phyloP scores from a whole-genome alignment of 2,329 filamentous ascomycete genomes.

The Zalaria sp. region DNA sequence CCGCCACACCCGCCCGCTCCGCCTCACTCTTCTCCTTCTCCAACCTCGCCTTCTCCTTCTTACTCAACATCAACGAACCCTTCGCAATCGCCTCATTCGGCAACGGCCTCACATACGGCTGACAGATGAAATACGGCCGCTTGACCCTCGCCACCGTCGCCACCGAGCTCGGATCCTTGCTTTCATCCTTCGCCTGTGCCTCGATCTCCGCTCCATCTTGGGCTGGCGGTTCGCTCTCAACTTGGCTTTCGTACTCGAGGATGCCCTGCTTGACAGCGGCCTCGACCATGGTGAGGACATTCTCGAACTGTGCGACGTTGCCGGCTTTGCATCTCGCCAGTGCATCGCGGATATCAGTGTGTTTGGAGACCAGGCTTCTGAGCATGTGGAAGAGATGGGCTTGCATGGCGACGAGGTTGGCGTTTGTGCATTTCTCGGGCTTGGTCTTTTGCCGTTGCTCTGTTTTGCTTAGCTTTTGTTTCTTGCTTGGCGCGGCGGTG shows the following conservation, averaged over 20 bases:
- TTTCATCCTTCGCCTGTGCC: conserved; percentile 3
- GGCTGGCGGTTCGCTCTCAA: conserved; percentile 7
- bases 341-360: conserved; percentile 76
- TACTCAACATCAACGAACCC: conserved; percentile 60
- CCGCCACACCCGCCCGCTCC: conserved; percentile 13
- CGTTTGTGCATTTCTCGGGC: conserved; percentile 32
- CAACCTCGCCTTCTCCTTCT: conserved; percentile 40
- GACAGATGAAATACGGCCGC: conserved; percentile 79
- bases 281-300: conserved; percentile 63
- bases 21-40: conserved; percentile 21
- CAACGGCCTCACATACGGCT: conserved; percentile 73
- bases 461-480: conserved; percentile 32
- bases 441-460: conserved; percentile 30
- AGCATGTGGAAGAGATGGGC: conserved; percentile 88
- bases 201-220: conserved; percentile 11
- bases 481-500: conserved; percentile 28
- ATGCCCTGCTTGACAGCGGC: conserved; percentile 58
- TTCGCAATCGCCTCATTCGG: conserved; percentile 78
- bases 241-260: conserved; percentile 39
- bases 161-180: conserved; percentile 24
- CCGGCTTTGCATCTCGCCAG: conserved; percentile 55
- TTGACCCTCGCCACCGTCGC: conserved; percentile 59
- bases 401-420: conserved; percentile 63
- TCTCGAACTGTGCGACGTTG: conserved; percentile 64
- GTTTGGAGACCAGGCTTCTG: conserved; percentile 61